These are phyloP conservation scores for Mycena floridula DNA, from an alignment of 768 basidiomycete species.

Conservation along the genomic window DNA sequence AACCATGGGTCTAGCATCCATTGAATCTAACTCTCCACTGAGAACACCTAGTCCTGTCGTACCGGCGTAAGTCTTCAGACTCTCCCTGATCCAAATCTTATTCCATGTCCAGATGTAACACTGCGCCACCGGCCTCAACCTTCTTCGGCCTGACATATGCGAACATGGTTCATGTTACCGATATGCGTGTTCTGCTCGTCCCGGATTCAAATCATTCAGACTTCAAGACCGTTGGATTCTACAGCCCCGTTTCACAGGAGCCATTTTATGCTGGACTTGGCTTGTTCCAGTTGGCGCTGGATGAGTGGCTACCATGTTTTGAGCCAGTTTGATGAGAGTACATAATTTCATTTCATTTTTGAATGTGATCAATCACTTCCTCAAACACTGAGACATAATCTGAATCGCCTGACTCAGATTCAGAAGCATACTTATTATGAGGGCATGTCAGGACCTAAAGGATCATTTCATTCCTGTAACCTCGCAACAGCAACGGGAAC, in stretches of 20 bases:
- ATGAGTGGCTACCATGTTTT: slow-evolving; percentile 45
- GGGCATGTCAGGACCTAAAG: no score
- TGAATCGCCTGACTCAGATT: no score
- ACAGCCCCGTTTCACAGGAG: slow-evolving; percentile 38
- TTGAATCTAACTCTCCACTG: slow-evolving; percentile 38
- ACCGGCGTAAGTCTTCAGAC: slow-evolving; percentile 27
- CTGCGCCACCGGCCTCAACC: slow-evolving; percentile 22
- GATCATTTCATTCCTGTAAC: no score
- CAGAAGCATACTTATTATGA: no score
- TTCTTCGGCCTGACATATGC: slow-evolving; percentile 43
- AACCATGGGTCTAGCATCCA: slow-evolving; percentile 44
- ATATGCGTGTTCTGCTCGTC: slow-evolving; percentile 39
- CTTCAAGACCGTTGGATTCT: slow-evolving; percentile 44
- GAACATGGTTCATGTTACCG: slow-evolving; percentile 44
- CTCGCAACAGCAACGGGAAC: no score
- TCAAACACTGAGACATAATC: no score
- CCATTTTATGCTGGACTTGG: slow-evolving; percentile 42
- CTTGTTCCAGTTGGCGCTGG: slow-evolving; percentile 38
- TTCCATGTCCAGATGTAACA: slow-evolving; percentile 27
- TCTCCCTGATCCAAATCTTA: background rate
- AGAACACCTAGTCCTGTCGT: slow-evolving; percentile 30
- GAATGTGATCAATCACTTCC: no score
- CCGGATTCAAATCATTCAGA: slow-evolving; percentile 42
- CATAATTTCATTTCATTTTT: no score
- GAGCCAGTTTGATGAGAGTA: no score